phyloP scores from a whole-genome alignment of 345 rosid genomes.

The Streptanthus diversifolius region DNA sequence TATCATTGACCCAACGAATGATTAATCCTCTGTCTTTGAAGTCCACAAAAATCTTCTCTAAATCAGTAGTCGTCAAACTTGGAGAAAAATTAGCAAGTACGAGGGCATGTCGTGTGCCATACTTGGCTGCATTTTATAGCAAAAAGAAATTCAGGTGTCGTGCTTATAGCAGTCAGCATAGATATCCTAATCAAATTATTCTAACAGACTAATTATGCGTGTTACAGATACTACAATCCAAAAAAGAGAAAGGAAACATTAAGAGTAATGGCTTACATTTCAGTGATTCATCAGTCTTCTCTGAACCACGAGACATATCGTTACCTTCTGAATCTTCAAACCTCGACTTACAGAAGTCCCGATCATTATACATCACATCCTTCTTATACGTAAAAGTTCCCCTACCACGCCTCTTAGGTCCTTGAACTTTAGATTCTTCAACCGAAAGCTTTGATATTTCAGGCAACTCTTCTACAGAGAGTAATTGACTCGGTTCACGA shows the following conservation, averaged over 20 bases:
- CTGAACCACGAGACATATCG: constrained; percentile 31
- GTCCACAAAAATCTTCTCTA: constrained; percentile 69
- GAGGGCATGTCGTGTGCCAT: constrained; percentile 81
- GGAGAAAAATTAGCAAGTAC: constrained; percentile 77
- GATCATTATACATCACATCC: constrained; percentile 58
- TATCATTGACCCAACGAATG: constrained; percentile 93
- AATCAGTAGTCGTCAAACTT: constrained; percentile 65
- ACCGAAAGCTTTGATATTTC: constrained; percentile 57
- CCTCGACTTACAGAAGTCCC: constrained; percentile 23
- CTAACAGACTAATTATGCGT: not conserved
- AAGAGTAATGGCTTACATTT: constrained; percentile 42
- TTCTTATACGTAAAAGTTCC: constrained; percentile 73
- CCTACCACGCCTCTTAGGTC: constrained; percentile 83
- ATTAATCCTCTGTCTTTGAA: constrained; percentile 53
- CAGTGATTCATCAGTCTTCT: constrained; percentile 38
- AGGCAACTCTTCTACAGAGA: constrained; percentile 50
- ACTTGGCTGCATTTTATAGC: constrained; percentile 53
- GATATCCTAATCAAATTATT: not conserved
- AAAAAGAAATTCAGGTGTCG: not conserved
- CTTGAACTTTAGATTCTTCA: constrained; percentile 50
- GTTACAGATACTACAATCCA: not conserved
- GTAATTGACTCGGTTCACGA: constrained; percentile 53
- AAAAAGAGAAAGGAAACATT: not conserved
- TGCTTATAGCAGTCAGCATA: not conserved
- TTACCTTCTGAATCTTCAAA: constrained; percentile 46